Conservation (phyloP, 106 monocot genomes). For the Acorus gramineus region DNA sequence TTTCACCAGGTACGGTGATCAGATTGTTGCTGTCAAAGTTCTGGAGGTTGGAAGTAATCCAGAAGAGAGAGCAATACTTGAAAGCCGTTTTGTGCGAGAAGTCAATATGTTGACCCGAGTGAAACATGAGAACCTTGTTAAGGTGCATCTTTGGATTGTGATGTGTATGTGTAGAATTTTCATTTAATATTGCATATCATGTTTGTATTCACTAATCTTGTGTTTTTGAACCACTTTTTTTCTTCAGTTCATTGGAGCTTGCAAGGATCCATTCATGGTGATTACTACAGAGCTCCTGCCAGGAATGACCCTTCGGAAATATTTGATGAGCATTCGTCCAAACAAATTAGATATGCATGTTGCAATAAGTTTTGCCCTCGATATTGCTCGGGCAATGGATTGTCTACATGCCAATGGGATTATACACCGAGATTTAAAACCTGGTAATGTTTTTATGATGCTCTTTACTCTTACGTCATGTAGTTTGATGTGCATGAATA, state of each 20-base stretch:
- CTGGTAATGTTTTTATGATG: constrained; percentile 35
- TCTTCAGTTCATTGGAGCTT: constrained; percentile 94
- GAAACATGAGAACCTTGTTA: constrained; percentile 87
- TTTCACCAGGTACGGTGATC: constrained; percentile 49
- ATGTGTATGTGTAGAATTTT: not conserved
- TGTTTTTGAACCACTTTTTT: not conserved
- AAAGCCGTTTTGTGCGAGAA: constrained; percentile 83
- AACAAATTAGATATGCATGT: constrained; percentile 44
- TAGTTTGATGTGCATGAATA: not conserved
- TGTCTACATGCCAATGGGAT: constrained; percentile 94
- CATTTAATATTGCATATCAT: not conserved
- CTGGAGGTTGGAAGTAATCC: constrained; percentile 58
- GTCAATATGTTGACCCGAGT: constrained; percentile 96
- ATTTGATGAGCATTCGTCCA: constrained; percentile 60
- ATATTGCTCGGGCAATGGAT: constrained; percentile 92
- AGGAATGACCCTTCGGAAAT: constrained; percentile 85
- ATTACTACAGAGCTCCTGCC: constrained; percentile 82
- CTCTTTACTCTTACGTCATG: not conserved
- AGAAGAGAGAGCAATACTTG: constrained; percentile 57
- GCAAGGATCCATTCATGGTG: constrained; percentile 94
- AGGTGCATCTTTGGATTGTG: constrained; percentile 38
- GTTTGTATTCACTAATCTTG: not conserved
- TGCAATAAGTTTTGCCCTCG: constrained; percentile 68
- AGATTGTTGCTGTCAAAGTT: constrained; percentile 89
- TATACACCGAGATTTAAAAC: constrained; percentile 97